Evolutionary conservation across 1,284 basidiomycete species (phyloP).

Genomic region (Golubevia sp.): DNA sequence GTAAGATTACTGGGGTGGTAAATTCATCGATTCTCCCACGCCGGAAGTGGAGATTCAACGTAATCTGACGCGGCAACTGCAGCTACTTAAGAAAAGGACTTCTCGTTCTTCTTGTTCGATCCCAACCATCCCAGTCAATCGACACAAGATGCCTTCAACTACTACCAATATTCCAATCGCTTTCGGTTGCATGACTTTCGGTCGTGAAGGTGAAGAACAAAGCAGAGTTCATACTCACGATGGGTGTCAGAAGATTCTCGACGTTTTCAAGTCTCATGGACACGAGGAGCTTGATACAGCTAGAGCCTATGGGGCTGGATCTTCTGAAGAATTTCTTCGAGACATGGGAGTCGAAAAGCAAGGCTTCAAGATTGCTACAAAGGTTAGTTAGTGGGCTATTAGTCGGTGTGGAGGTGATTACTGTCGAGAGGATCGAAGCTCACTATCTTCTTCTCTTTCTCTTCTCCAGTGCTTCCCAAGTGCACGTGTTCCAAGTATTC

Average conservation of each 20-base stretch:
- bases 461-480: constrained; percentile 14
- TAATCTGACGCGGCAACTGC: no score
- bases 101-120: no score
- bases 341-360: constrained; percentile 21
- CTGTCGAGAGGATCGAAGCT: no score
- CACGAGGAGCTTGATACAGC: constrained; percentile 69
- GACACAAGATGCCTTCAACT: constrained; percentile 7
- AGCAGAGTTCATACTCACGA: constrained; percentile 67
- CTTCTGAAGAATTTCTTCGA: constrained; percentile 26
- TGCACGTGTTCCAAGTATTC: constrained; percentile 17
- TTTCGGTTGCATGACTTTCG: constrained; percentile 66
- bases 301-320: constrained; percentile 63
- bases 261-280: constrained; percentile 69
- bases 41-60: no score
- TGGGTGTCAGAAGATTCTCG: constrained; percentile 67
- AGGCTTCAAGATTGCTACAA: constrained; percentile 37
- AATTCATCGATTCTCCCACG: no score
- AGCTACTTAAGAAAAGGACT: no score
- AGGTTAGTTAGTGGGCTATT: no score
- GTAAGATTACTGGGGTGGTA: no score
- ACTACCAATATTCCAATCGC: constrained; percentile 29
- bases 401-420: no score
- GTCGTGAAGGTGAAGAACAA: constrained; percentile 63
- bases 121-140: no score
- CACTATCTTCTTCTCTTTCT: constrained; percentile 8